Percentiles rank a stretch among this genome's conserved stretches.
phyloP scores from a whole-genome alignment of 2,329 filamentous ascomycete species.

The Colletotrichum caudatum region DNA sequence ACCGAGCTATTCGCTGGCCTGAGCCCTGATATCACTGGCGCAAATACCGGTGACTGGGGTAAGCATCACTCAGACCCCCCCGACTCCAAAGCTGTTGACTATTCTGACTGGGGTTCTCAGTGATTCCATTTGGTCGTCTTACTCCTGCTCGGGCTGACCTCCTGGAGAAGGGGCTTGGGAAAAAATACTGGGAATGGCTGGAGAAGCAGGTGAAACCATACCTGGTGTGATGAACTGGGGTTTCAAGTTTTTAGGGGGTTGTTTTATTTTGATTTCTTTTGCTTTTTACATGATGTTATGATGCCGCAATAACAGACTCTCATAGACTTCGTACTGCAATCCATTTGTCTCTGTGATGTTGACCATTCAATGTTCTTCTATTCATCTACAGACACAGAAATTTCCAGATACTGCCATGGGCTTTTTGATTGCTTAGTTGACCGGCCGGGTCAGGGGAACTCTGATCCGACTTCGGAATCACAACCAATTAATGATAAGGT shows the following conservation, averaged over 20 bases:
- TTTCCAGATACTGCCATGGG: too few relatives aligned
- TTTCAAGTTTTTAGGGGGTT: too few relatives aligned
- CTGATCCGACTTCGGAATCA: neutral
- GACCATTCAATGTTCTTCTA: neutral
- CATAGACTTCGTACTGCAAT: neutral
- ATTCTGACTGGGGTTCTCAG: conserved; percentile 3
- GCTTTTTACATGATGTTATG: neutral
- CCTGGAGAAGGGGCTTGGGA: conserved; percentile 19
- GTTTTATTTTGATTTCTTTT: too few relatives aligned
- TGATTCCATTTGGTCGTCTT: conserved; percentile 30
- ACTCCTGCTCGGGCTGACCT: conserved; percentile 27
- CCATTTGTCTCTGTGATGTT: neutral
- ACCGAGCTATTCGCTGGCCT: conserved; percentile 57
- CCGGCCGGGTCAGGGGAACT: too few relatives aligned
- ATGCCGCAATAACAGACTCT: neutral
- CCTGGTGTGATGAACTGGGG: neutral
- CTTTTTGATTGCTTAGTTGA: too few relatives aligned
- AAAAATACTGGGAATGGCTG: conserved; percentile 41
- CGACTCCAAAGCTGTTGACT: neutral
- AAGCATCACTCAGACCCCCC: conserved; percentile 22
- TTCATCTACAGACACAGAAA: too few relatives aligned
- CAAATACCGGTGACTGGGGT: conserved; percentile 49
- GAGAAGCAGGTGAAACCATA: conserved; percentile 37
- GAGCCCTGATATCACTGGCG: conserved; percentile 50
- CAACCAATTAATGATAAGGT: neutral